Conservation (phyloP, 148 eudicot genomes). For the Fagopyrum tataricum region DNA sequence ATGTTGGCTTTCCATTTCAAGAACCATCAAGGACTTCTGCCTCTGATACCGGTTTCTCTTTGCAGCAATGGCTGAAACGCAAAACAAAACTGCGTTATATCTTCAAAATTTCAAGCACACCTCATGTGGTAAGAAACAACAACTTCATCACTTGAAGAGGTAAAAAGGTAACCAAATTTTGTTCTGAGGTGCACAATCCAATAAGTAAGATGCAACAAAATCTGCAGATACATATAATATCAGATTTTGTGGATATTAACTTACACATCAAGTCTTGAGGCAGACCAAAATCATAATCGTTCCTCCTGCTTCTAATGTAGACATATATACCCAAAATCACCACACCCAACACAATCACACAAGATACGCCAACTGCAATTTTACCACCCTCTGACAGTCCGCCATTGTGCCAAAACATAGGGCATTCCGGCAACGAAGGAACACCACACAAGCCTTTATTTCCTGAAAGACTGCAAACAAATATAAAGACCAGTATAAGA, state of each 20-base stretch:
- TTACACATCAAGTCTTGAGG: constrained; percentile 81
- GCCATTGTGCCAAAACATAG: constrained; percentile 48
- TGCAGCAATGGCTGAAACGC: constrained; percentile 64
- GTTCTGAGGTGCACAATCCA: background rate
- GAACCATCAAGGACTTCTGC: constrained; percentile 79
- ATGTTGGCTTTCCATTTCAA: constrained; percentile 97
- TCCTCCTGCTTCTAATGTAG: constrained; percentile 49
- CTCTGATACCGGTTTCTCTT: constrained; percentile 85
- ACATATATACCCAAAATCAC: constrained; percentile 42
- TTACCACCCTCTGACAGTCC: constrained; percentile 57
- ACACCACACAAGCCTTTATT: constrained; percentile 74
- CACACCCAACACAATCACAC: constrained; percentile 32
- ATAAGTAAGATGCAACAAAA: background rate
- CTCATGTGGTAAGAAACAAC: background rate
- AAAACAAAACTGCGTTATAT: background rate
- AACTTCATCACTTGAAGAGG: background rate
- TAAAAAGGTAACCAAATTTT: background rate
- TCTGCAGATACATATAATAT: background rate
- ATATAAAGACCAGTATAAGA: background rate
- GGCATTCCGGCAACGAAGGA: constrained; percentile 69
- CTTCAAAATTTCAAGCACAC: background rate
- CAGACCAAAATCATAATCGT: constrained; percentile 83
- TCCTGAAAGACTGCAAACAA: constrained; percentile 47
- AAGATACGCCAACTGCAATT: constrained; percentile 66
- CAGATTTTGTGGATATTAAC: constrained; percentile 22